phyloP scores from a whole-genome alignment of 2,329 filamentous ascomycete species.

The Grosmannia penicillata region DNA sequence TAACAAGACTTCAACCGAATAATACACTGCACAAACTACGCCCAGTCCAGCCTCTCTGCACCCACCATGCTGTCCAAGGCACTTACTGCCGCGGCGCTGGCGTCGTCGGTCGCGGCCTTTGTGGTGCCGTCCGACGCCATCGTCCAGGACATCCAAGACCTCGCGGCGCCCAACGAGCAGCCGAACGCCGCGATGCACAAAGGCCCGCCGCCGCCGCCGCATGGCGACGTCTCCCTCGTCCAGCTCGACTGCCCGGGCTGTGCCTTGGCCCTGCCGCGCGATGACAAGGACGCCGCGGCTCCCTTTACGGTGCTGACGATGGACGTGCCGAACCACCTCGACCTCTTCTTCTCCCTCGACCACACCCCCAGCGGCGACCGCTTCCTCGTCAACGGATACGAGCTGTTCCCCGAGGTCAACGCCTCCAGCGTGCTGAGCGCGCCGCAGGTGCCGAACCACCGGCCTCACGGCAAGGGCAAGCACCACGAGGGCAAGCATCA shows the following conservation, averaged over 20 bases:
- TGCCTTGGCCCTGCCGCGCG: conserved; percentile 16
- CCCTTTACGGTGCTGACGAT: conserved; percentile 10
- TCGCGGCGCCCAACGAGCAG: not conserved
- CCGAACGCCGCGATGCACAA: conserved; percentile 4
- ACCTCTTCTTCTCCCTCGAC: conserved; percentile 39
- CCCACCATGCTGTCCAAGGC: conserved; percentile 23
- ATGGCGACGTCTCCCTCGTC: not conserved
- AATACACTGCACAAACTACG: not conserved
- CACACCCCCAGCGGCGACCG: conserved; percentile 25
- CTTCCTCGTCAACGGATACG: conserved; percentile 43
- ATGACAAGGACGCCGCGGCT: conserved; percentile 12
- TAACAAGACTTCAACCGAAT: too few species aligned
- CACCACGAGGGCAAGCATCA: conserved; percentile 13
- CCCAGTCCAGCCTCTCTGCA: not conserved
- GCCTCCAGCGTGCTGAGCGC: conserved; percentile 29
- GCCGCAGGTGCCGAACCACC: conserved; percentile 24
- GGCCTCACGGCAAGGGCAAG: conserved; percentile 4
- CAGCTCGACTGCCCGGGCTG: conserved; percentile 40
- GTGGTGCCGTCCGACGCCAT: conserved; percentile 36
- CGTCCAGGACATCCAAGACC: conserved; percentile 16
- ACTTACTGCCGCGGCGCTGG: conserved; percentile 27
- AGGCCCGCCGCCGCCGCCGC: not conserved
- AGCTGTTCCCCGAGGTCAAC: conserved; percentile 41
- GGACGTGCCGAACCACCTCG: conserved; percentile 23
- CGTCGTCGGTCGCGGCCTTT: conserved; percentile 27